A percentile compares a stretch with the other conserved stretches of the same genome.
phyloP scores from a whole-genome alignment of 208 protist genomes.

The Leptomonas pyrrhocoris region DNA sequence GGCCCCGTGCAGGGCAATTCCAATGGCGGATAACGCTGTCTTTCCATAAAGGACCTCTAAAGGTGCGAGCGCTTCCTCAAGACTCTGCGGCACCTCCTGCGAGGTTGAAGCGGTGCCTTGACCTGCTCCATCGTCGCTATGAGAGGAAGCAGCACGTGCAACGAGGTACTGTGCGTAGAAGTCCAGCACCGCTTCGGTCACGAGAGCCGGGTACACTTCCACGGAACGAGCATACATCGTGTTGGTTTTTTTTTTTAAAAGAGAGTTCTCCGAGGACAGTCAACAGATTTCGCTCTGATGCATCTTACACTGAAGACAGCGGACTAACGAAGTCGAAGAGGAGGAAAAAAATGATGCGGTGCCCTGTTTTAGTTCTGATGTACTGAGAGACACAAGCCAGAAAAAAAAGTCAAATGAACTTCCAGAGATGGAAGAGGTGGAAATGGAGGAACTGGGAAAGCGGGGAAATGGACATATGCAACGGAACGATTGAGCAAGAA shows the following conservation, averaged over 20 bases:
- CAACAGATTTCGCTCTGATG: not conserved
- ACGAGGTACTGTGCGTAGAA: slow-evolving; percentile 47
- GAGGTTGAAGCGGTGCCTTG: not conserved
- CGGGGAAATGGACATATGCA: too few relatives aligned
- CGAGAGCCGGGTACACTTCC: slow-evolving; percentile 36
- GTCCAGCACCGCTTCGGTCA: slow-evolving; percentile 50
- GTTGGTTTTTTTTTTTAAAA: not conserved
- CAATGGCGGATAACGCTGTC: slow-evolving; percentile 72
- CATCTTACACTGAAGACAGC: too few relatives aligned
- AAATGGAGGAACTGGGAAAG: too few relatives aligned
- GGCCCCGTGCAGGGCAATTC: slow-evolving; percentile 73
- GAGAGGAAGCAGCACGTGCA: not conserved
- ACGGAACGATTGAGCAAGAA: too few relatives aligned
- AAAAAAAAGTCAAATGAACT: too few relatives aligned
- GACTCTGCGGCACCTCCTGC: slow-evolving; percentile 7
- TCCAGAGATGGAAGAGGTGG: too few relatives aligned
- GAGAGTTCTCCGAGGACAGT: not conserved
- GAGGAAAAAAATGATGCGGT: too few relatives aligned
- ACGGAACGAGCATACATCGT: slow-evolving; percentile 6
- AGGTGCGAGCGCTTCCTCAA: slow-evolving; percentile 71
- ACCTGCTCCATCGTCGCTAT: not conserved
- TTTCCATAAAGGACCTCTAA: slow-evolving; percentile 79
- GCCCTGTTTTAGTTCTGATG: too few relatives aligned
- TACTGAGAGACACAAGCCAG: too few relatives aligned
- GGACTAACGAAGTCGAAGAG: too few relatives aligned